phyloP scores from a whole-genome alignment of 2,329 filamentous ascomycete species.

The Epichloe sibirici region DNA sequence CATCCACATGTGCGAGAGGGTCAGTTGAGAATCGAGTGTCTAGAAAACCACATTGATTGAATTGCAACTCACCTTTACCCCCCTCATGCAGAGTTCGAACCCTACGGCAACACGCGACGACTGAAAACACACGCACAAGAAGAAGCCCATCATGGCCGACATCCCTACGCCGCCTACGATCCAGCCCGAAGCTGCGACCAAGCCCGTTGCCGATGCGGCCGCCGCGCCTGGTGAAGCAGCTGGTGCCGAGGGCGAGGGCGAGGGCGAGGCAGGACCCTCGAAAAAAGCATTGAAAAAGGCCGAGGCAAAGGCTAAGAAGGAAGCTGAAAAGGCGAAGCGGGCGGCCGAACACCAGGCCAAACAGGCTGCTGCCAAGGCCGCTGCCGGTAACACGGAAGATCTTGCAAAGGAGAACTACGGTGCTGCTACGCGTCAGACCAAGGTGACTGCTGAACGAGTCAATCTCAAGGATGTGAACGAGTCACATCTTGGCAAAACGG shows the following conservation, averaged over 20 bases:
- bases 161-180: slow-evolving; percentile 1
- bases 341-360: slow-evolving; percentile 63
- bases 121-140: too few species aligned
- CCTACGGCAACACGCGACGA: too few species aligned
- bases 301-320: slow-evolving; percentile 76
- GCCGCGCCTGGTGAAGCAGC: not conserved
- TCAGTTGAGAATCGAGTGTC: not conserved
- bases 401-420: slow-evolving; percentile 62
- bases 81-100: too few species aligned
- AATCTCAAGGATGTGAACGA: slow-evolving; percentile 54
- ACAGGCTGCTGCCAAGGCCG: slow-evolving; percentile 56
- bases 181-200: not conserved
- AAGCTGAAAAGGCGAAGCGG: slow-evolving; percentile 64
- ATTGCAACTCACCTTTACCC: not conserved
- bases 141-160: slow-evolving; percentile 4
- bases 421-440: slow-evolving; percentile 38
- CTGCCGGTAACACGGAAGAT: slow-evolving; percentile 54
- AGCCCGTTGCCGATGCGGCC: not conserved
- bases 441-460: slow-evolving; percentile 43
- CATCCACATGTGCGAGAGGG: too few species aligned
- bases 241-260: too few species aligned
- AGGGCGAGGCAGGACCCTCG: slow-evolving; percentile 4
- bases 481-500: slow-evolving; percentile 52
- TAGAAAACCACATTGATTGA: not conserved
- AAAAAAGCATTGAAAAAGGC: slow-evolving; percentile 82